A percentile compares a stretch with the other conserved stretches of the same genome.
These are phyloP conservation scores for Paramyrothecium sp. DNA, from an alignment of 2,329 filamentous ascomycete species.

Conservation along the genomic window DNA sequence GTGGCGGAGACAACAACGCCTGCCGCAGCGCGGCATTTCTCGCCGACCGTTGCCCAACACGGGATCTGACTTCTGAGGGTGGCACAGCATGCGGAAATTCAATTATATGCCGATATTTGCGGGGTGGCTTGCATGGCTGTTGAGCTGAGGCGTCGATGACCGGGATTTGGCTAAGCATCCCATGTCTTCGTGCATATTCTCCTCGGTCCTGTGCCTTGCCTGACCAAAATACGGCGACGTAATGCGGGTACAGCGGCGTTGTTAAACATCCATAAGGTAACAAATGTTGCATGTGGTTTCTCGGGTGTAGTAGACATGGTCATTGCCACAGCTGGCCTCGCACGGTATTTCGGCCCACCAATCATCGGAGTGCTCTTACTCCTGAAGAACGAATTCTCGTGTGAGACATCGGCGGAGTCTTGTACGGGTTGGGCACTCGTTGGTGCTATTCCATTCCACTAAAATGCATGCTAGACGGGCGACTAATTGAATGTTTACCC, in stretches of 20 bases:
- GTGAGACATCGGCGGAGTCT: too few relatives aligned
- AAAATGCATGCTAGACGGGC: neutral
- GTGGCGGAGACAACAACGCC: neutral
- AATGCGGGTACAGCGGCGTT: too few relatives aligned
- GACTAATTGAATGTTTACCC: slow-evolving; percentile 3
- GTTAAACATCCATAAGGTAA: too few relatives aligned
- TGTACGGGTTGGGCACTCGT: neutral
- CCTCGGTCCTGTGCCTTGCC: neutral
- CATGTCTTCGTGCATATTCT: neutral
- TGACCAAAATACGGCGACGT: neutral
- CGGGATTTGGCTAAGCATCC: neutral
- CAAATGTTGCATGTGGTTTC: too few relatives aligned
- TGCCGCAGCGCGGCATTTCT: neutral
- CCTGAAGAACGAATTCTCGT: too few relatives aligned
- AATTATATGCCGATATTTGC: neutral
- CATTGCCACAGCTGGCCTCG: too few relatives aligned
- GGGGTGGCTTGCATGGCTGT: neutral
- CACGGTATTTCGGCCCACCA: too few relatives aligned
- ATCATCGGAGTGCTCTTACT: too few relatives aligned
- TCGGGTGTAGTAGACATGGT: too few relatives aligned
- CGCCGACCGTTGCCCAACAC: neutral
- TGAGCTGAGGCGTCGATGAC: neutral
- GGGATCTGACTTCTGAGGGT: neutral
- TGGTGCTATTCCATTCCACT: neutral
- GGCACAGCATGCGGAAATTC: neutral